Conservation (phyloP, 2,329 filamentous ascomycete species). For the Ilyonectria mors-panacis region DNA sequence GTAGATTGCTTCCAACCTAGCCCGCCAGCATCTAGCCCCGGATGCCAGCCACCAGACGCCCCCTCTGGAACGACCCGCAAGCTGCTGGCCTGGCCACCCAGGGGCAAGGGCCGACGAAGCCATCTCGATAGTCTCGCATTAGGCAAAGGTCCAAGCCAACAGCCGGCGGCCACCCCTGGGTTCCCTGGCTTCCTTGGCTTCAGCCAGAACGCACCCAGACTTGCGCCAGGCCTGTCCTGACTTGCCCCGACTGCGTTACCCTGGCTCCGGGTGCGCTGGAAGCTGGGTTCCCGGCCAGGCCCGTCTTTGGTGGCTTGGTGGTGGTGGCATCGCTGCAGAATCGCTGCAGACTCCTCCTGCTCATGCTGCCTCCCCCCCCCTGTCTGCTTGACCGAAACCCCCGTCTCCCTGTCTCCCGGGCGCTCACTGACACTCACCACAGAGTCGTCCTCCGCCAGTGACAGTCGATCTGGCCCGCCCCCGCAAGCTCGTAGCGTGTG, state of each 20-base stretch:
- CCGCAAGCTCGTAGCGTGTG: slow-evolving; percentile 45
- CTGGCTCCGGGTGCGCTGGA: background rate
- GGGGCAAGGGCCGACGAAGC: slow-evolving; percentile 24
- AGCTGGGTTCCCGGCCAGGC: background rate
- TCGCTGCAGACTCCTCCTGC: background rate
- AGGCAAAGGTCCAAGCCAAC: slow-evolving; percentile 35
- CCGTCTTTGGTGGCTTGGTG: background rate
- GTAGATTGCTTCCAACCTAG: slow-evolving; percentile 18
- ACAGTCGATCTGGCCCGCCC: slow-evolving; percentile 44
- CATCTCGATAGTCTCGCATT: slow-evolving; percentile 47
- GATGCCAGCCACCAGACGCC: background rate
- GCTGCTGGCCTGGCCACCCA: slow-evolving; percentile 6
- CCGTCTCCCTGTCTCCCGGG: slow-evolving; percentile 5
- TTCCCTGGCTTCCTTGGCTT: background rate
- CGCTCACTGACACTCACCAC: slow-evolving; percentile 11
- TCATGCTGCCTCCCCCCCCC: background rate
- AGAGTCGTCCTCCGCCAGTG: slow-evolving; percentile 15
- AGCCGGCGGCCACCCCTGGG: slow-evolving; percentile 6
- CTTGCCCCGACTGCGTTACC: slow-evolving; percentile 1
- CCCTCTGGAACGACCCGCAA: slow-evolving; percentile 37
- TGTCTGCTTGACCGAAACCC: background rate
- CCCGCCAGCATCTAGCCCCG: slow-evolving; percentile 2
- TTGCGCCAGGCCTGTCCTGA: background rate
- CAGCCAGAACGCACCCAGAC: background rate
- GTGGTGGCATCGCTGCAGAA: background rate